Evolutionary conservation across 495 filamentous ascomycete genomes (phyloP).

Genomic region (Thermothielavioides terrestris): DNA sequence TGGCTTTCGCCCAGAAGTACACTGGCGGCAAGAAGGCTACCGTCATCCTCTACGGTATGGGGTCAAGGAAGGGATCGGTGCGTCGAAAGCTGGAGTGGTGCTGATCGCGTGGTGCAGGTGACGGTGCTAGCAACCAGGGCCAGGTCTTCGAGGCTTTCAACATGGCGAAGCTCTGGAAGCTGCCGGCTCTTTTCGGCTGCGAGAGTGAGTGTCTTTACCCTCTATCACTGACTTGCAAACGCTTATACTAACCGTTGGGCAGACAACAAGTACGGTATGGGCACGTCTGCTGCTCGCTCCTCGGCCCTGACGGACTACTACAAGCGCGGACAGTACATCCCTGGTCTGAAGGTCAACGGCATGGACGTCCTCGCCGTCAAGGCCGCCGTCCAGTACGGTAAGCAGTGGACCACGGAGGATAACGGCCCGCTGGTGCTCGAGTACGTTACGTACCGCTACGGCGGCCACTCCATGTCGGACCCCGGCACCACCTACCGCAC

Average conservation of each 20-base stretch:
- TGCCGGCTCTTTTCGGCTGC: slow-evolving; percentile 91
- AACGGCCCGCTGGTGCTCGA: slow-evolving; percentile 93
- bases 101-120: slow-evolving; percentile 31
- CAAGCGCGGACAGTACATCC: slow-evolving; percentile 99
- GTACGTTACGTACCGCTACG: slow-evolving; percentile 98
- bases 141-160: slow-evolving; percentile 99
- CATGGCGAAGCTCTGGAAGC: slow-evolving; percentile 99
- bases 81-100: not conserved
- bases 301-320: slow-evolving; percentile 98
- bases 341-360: slow-evolving; percentile 97
- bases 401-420: slow-evolving; percentile 68
- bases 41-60: slow-evolving; percentile 73
- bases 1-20: slow-evolving; percentile 97
- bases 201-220: slow-evolving; percentile 69
- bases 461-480: slow-evolving; percentile 98
- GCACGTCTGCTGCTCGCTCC: slow-evolving; percentile 88
- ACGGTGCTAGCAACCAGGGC: slow-evolving; percentile 96
- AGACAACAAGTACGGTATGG: slow-evolving; percentile 99
- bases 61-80: not conserved
- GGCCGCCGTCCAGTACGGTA: slow-evolving; percentile 86
- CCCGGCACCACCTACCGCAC: slow-evolving; percentile 98
- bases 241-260: slow-evolving; percentile 6
- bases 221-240: no score
- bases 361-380: slow-evolving; percentile 99
- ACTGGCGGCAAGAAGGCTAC: slow-evolving; percentile 72